Evolutionary conservation across 139 green algal species (phyloP), one percentile per base, ranked within the genome.

Genomic region (Gonium pectorale): DNA sequence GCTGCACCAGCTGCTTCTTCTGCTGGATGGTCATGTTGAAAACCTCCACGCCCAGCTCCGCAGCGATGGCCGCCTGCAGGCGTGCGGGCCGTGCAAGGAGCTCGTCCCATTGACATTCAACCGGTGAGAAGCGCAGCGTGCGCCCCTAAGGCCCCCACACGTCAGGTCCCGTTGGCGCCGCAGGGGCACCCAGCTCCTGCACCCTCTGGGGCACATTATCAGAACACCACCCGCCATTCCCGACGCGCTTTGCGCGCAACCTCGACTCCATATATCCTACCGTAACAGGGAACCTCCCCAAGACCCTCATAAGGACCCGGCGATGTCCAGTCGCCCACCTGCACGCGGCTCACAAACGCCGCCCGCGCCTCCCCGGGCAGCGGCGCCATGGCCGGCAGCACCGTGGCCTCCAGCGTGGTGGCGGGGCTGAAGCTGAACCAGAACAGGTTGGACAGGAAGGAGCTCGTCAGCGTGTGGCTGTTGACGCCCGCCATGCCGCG

Each of bases 371-470:
- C 89, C 17, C 87, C 89, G 60, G 86, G 67, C 33, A 41, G 33
- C 22, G 81, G 38, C 35, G 17, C n/a, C 82, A 90, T 90, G 21
- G 91, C 70, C 33, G 79, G 88, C 83, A 95, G 87, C 51, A 90
- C 92, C 31, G 87, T 92, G 0, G 86, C 91, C 33, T 93, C 85
- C 17, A 94, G 64, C 22, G 3, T 27, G 26, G 73, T 81, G 78
- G 82, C 90, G 2, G 90, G 92, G 49, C 71, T 69, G 54, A 90
- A 90, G 59, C 72, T 67, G 60, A 91, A 81, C 79, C 79, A 90
- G 37, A 91, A 91, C 37, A 95, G 77, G 86, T 95, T 95, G 29
- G 86, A 68, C 5, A 89, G 37, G 54, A 95, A 95, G 63, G 38
- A 78, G 40, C 88, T 93, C 7, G 80, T 91, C 26, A 93, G 80